Conservation (phyloP, 1,139 yeast species). For the Petasospora rhodanensis region DNA sequence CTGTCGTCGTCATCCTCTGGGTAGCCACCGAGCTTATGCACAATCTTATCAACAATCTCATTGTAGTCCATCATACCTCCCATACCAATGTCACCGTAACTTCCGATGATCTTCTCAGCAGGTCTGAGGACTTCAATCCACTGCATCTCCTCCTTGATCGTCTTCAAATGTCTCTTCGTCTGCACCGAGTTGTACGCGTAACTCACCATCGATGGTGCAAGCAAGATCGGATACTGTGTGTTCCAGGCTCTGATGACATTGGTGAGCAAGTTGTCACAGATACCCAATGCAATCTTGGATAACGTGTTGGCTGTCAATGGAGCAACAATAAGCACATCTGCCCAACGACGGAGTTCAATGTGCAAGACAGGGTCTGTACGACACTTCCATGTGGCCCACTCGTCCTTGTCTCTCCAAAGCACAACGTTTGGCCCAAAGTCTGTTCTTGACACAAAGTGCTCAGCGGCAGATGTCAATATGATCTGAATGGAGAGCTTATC, state of each 20-base stretch:
- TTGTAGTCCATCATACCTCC: slow-evolving; percentile 91
- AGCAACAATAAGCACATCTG: slow-evolving; percentile 82
- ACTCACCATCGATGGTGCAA: slow-evolving; percentile 94
- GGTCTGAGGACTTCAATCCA: slow-evolving; percentile 90
- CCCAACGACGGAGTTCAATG: slow-evolving; percentile 93
- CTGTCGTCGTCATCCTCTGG: slow-evolving; percentile 84
- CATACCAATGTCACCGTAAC: slow-evolving; percentile 92
- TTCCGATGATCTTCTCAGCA: slow-evolving; percentile 68
- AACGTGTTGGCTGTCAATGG: slow-evolving; percentile 89
- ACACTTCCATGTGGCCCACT: slow-evolving; percentile 83
- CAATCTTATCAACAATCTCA: slow-evolving; percentile 83
- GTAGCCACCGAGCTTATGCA: slow-evolving; percentile 80
- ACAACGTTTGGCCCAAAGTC: slow-evolving; percentile 61
- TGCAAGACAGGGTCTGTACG: slow-evolving; percentile 91
- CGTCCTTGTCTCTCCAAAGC: slow-evolving; percentile 87
- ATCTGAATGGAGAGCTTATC: slow-evolving; percentile 76
- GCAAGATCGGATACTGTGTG: slow-evolving; percentile 74
- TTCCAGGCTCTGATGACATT: slow-evolving; percentile 93
- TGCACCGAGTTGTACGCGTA: slow-evolving; percentile 85
- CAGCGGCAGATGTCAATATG: slow-evolving; percentile 78
- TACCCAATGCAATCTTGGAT: slow-evolving; percentile 84
- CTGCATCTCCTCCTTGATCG: slow-evolving; percentile 81
- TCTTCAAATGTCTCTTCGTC: slow-evolving; percentile 73
- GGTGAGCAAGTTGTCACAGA: slow-evolving; percentile 84
- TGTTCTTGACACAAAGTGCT: slow-evolving; percentile 61